These are phyloP conservation scores for Lichenothelia convexa DNA, from an alignment of 495 filamentous ascomycete genomes.

Conservation along the genomic window DNA sequence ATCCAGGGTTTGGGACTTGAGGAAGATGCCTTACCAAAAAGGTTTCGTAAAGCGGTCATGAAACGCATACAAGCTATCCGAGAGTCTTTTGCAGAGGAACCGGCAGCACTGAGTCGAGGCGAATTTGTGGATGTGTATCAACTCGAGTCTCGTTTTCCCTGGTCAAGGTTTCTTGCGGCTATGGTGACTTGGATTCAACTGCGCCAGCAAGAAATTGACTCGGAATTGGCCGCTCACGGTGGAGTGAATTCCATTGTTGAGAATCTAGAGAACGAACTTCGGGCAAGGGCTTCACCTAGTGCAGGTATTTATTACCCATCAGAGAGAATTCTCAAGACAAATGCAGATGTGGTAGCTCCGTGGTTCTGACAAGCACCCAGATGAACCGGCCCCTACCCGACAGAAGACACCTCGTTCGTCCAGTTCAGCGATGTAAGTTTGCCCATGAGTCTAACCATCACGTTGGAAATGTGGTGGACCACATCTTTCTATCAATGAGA, in stretches of 20 bases:
- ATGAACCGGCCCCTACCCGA: no score
- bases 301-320: no score
- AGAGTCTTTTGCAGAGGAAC: background rate
- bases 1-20: background rate
- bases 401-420: no score
- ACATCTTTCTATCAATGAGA: no score
- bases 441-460: no score
- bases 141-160: constrained; percentile 5
- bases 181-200: constrained; percentile 4
- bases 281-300: no score
- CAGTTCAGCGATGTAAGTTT: no score
- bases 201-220: constrained; percentile 7
- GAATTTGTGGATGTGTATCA: background rate
- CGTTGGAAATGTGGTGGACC: no score
- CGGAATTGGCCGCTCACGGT: constrained; percentile 6
- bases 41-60: background rate
- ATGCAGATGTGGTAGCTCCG: no score
- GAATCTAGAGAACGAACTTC: no score
- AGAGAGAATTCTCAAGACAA: no score
- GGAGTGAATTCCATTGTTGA: constrained; percentile 4
- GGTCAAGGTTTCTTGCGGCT: constrained; percentile 6
- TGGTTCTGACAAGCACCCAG: no score
- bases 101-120: background rate
- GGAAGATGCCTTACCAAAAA: background rate
- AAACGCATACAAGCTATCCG: background rate